Conservation (phyloP, 2,329 filamentous ascomycete species). For the Calonectria naviculata region DNA sequence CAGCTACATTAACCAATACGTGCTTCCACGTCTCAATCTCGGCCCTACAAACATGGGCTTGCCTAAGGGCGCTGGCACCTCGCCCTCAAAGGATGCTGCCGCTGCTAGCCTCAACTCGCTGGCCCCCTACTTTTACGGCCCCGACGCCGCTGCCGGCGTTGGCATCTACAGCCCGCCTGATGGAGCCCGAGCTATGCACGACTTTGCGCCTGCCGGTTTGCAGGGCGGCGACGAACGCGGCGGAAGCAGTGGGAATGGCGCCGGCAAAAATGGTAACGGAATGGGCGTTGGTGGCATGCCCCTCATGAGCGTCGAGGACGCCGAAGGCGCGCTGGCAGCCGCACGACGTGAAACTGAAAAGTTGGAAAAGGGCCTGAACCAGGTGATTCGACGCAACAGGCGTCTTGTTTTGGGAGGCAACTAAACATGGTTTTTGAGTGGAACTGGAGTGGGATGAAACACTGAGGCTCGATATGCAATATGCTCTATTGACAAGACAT, state of each 20-base stretch:
- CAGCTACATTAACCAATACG: conserved; percentile 76
- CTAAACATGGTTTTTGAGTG: conserved; percentile 17
- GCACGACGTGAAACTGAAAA: conserved; percentile 70
- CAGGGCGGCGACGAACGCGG: conserved; percentile 39
- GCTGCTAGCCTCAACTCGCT: conserved; percentile 65
- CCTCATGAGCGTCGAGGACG: conserved; percentile 71
- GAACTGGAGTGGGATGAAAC: not conserved
- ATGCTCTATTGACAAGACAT: no score
- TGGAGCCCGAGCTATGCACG: conserved; percentile 47
- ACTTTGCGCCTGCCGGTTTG: conserved; percentile 45
- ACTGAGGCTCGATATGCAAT: not conserved
- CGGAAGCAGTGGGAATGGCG: not conserved
- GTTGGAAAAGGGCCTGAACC: conserved; percentile 70
- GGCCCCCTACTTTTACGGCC: conserved; percentile 67
- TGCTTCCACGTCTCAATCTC: conserved; percentile 69
- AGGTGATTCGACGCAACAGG: conserved; percentile 69
- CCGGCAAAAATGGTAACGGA: conserved; percentile 41
- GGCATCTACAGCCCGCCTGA: conserved; percentile 55
- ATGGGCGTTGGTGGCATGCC: conserved; percentile 57
- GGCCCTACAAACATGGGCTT: conserved; percentile 58
- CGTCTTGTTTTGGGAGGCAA: conserved; percentile 58
- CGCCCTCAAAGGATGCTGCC: conserved; percentile 56
- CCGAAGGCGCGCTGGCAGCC: conserved; percentile 64
- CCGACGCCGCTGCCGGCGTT: conserved; percentile 56
- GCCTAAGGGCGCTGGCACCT: conserved; percentile 49